phyloP scores from a whole-genome alignment of 2,329 filamentous ascomycete species.

The Orbilia javanica region DNA sequence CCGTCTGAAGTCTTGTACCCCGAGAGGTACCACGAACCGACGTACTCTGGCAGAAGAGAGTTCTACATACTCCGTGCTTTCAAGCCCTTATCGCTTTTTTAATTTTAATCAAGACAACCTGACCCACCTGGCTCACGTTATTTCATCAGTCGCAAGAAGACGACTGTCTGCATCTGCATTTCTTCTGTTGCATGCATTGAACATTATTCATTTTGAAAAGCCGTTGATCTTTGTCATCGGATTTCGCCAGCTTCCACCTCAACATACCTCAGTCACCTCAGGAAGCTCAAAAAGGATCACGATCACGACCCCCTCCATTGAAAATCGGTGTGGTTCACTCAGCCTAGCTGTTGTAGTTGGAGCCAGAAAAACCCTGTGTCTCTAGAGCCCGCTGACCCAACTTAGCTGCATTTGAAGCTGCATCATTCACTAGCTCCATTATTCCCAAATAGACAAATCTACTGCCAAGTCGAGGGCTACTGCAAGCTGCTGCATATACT shows the following conservation, averaged over 20 bases:
- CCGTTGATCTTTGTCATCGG: constrained; percentile 18
- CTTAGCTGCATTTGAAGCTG: constrained; percentile 50
- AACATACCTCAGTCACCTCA: background rate
- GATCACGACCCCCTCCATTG: constrained; percentile 43
- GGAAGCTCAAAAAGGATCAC: constrained; percentile 19
- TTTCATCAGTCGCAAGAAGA: constrained; percentile 27
- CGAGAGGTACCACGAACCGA: constrained; percentile 19
- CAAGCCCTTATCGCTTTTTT: background rate
- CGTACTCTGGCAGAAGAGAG: background rate
- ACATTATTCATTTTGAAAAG: background rate
- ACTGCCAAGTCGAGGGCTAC: constrained; percentile 9
- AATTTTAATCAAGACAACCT: constrained; percentile 5
- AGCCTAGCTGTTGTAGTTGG: constrained; percentile 10
- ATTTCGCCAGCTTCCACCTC: constrained; percentile 55
- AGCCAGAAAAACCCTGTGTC: constrained; percentile 35
- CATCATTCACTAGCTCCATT: constrained; percentile 38
- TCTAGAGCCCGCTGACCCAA: constrained; percentile 52
- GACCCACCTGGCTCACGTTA: constrained; percentile 23
- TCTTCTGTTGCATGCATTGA: constrained; percentile 8
- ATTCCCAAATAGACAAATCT: constrained; percentile 8
- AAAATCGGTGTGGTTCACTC: constrained; percentile 44
- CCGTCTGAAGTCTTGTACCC: constrained; percentile 29
- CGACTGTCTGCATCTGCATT: constrained; percentile 4
- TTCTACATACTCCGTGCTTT: background rate
- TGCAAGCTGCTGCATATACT: constrained; percentile 8